Percentiles rank a stretch among this genome's conserved stretches.
phyloP scores from a whole-genome alignment of 2,329 filamentous ascomycete species.

The Berkeleyomyces rouxiae region DNA sequence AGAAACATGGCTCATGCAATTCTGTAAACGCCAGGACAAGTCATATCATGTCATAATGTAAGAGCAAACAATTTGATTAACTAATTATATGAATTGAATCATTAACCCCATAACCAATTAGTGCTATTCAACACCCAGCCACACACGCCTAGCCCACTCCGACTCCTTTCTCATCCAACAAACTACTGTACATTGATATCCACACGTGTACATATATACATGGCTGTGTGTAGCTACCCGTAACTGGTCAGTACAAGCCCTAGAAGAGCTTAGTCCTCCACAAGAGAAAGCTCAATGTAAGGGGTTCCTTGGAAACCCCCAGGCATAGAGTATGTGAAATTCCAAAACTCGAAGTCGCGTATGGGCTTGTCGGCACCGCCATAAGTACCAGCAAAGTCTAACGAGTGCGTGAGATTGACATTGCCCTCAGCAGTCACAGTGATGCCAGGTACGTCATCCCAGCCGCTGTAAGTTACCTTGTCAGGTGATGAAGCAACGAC shows the following conservation, averaged over 20 bases:
- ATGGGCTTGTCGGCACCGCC: constrained; percentile 21
- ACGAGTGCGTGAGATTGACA: constrained; percentile 23
- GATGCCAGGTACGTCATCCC: constrained; percentile 33
- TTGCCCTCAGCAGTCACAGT: constrained; percentile 29
- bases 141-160: no score
- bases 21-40: no score
- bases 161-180: no score
- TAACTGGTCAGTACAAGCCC: background rate
- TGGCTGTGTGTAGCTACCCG: background rate
- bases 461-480: constrained; percentile 27
- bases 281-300: constrained; percentile 6
- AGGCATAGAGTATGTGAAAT: constrained; percentile 28
- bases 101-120: no score
- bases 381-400: constrained; percentile 27
- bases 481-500: constrained; percentile 30
- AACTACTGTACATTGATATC: background rate
- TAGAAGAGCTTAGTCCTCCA: background rate
- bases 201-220: no score
- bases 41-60: no score
- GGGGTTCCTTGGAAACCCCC: constrained; percentile 16
- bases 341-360: constrained; percentile 31
- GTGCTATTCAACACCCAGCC: no score
- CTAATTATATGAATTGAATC: no score
- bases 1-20: no score
- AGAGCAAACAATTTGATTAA: no score